A percentile compares a stretch with the other conserved stretches of the same genome.
Conservation (phyloP, 2,329 filamentous ascomycete species). For the Dactylellina leptospora region DNA sequence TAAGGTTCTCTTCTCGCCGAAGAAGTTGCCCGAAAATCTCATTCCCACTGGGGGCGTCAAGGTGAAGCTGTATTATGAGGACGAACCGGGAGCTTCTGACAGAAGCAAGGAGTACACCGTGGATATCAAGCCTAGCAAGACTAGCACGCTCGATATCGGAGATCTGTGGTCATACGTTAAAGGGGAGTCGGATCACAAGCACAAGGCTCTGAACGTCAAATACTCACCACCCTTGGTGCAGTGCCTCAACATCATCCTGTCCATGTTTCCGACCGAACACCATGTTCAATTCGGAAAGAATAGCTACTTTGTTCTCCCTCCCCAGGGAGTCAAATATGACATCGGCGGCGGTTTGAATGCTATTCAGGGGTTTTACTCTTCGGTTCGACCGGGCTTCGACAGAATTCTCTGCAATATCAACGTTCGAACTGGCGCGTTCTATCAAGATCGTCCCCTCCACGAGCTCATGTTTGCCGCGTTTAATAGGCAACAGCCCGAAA, state of each 20-base stretch:
- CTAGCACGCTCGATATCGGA: slow-evolving; percentile 37
- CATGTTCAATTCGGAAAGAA: slow-evolving; percentile 55
- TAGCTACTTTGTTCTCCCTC: slow-evolving; percentile 58
- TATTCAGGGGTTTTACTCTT: slow-evolving; percentile 70
- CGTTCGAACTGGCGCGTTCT: slow-evolving; percentile 70
- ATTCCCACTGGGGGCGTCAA: slow-evolving; percentile 52
- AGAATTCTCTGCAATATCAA: slow-evolving; percentile 72
- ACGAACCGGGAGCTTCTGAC: slow-evolving; percentile 53
- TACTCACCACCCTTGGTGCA: slow-evolving; percentile 54
- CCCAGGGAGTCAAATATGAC: slow-evolving; percentile 52
- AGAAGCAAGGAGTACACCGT: slow-evolving; percentile 55
- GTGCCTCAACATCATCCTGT: slow-evolving; percentile 56
- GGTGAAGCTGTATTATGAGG: slow-evolving; percentile 55
- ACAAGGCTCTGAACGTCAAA: slow-evolving; percentile 53
- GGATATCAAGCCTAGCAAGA: slow-evolving; percentile 53
- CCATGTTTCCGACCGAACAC: slow-evolving; percentile 55
- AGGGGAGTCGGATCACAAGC: slow-evolving; percentile 53
- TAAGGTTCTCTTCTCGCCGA: slow-evolving; percentile 54
- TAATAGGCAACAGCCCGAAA: slow-evolving; percentile 10
- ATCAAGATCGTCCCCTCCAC: slow-evolving; percentile 60
- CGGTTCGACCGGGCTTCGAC: slow-evolving; percentile 68
- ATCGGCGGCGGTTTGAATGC: slow-evolving; percentile 68
- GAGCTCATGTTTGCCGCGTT: slow-evolving; percentile 38
- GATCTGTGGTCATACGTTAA: slow-evolving; percentile 54
- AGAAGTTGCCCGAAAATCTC: slow-evolving; percentile 35